Conservation (phyloP, 1,284 basidiomycete genomes). For the Amylostereum chailletii region DNA sequence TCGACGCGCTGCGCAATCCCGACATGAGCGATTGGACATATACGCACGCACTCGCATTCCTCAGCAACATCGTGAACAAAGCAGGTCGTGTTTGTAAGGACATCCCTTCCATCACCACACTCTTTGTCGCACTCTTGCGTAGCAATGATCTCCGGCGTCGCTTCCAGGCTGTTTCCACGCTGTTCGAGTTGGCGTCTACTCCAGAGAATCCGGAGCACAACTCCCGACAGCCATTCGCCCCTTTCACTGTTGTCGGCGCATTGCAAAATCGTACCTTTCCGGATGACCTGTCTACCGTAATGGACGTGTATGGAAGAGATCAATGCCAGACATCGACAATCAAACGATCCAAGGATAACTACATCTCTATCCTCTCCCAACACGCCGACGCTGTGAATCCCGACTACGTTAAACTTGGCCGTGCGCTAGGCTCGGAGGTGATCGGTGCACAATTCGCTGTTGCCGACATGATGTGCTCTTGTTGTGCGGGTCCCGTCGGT, state of each 20-base stretch:
- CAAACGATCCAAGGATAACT: background rate
- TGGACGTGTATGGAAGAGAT: constrained; percentile 5
- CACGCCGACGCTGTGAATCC: constrained; percentile 1
- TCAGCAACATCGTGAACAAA: background rate
- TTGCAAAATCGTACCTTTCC: constrained; percentile 1
- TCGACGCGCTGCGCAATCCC: constrained; percentile 5
- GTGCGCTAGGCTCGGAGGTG: constrained; percentile 1
- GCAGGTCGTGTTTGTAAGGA: background rate
- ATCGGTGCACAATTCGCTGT: background rate
- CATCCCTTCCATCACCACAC: constrained; percentile 3
- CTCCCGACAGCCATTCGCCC: background rate
- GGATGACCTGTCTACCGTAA: background rate
- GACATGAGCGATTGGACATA: constrained; percentile 3
- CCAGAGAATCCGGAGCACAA: background rate
- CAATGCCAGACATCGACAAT: background rate
- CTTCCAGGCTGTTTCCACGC: background rate
- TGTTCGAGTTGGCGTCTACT: background rate
- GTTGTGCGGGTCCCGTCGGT: background rate
- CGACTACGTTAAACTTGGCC: background rate
- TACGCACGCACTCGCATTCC: constrained; percentile 4
- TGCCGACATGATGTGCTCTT: background rate
- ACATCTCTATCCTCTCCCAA: constrained; percentile 2
- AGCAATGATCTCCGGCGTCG: constrained; percentile 1
- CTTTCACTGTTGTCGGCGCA: background rate
- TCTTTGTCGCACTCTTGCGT: constrained; percentile 5